Base-by-base conservation (phyloP, 768 basidiomycete species). In the Naganishia antarctica region DNA sequence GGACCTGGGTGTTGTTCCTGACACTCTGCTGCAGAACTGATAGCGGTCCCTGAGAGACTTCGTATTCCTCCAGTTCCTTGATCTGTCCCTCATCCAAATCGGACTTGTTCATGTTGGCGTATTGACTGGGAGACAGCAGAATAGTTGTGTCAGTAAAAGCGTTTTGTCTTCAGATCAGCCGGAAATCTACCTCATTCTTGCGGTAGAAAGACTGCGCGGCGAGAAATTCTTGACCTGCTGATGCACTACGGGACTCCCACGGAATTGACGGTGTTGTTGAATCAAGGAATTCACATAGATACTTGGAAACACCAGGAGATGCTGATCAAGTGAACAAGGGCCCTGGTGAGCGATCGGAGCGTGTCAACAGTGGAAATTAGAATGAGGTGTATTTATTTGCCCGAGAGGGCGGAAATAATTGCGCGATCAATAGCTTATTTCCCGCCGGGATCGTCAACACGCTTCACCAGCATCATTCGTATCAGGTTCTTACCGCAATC, bases 51-150 rank as follows among this genome's bases (percentile, higher is more conserved):
- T 97, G 93, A 64, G 90, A 91, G 79, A 98, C 96, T 80, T 98
- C 92, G 76, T 96, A 92, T 78, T 99, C 96, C 79, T 98, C 94
- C 66, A 99, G 82, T 72, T 91, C 89, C 63, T 91, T 88, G 51
- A 98, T 83, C 80, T 98, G 92, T 11, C 91, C 90, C 78, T 98
- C 96, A 76, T 97, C 92, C 63, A 98, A 83, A 81, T 98, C 96
- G 44, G 93, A 96, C 78, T 93, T 96, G 61, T 92, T 90, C 64
- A 92, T 87, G 77, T 63, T 63, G 13, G 48, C 62, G 62, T 51
- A 51, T 57, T 63, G 62, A 63, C 62, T 63, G 23, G 9, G 7
- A 28, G 13, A 13, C 21, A 37, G 53, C 2, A 40, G n/a, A 40
- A 40, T 11, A 25, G 34, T 4, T 4, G 32, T 23, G 13, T 57